These are phyloP conservation scores for Chlorella sp. DNA, from an alignment of 139 green algal genomes.

Conservation along the genomic window DNA sequence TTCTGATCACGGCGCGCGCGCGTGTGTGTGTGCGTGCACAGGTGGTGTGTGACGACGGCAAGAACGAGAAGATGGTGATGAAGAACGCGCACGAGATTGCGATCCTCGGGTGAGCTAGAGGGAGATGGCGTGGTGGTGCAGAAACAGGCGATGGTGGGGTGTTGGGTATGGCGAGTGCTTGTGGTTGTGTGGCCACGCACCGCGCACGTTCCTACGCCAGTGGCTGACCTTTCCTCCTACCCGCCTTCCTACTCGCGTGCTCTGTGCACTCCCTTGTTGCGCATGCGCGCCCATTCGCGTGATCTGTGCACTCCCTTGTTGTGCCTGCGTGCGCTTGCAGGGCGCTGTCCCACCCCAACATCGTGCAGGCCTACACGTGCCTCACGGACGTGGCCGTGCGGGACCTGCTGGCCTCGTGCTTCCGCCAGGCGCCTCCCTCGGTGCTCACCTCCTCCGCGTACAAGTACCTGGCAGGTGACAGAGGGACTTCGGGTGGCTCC, in stretches of 20 bases:
- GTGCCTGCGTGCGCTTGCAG: neutral
- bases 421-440: neutral
- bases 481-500: too few relatives aligned
- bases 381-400: constrained; percentile 47
- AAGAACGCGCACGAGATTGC: constrained; percentile 60
- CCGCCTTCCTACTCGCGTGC: too few relatives aligned
- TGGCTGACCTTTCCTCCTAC: too few relatives aligned
- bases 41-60: constrained; percentile 41
- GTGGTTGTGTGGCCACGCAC: too few relatives aligned
- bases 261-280: neutral
- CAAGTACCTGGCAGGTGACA: constrained; percentile 40
- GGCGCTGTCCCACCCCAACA: constrained; percentile 45
- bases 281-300: too few relatives aligned
- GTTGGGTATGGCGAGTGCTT: neutral
- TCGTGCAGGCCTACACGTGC: constrained; percentile 47
- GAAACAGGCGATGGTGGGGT: neutral
- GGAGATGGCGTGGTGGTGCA: neutral
- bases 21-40: too few relatives aligned
- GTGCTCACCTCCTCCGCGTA: constrained; percentile 22
- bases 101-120: constrained; percentile 26
- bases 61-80: constrained; percentile 52
- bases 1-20: too few relatives aligned
- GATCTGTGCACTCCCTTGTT: too few relatives aligned
- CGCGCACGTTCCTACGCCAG: too few relatives aligned
- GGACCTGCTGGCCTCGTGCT: constrained; percentile 6